Evolutionary conservation across 805 yeast genomes (phyloP), one percentile per base, ranked within the genome.

Genomic region (Candida golubevii): DNA sequence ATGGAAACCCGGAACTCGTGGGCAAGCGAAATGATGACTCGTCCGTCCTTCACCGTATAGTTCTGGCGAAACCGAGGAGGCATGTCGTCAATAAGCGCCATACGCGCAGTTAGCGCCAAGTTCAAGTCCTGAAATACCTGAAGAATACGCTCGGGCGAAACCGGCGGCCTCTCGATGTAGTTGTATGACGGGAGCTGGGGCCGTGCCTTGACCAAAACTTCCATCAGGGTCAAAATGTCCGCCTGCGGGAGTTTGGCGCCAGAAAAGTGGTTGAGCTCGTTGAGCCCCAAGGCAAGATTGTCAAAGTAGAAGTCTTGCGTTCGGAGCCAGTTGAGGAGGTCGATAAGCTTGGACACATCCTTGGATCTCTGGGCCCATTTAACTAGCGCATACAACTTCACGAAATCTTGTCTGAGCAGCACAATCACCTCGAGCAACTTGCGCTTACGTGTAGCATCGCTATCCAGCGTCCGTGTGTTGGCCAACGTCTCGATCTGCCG

Each of bases 231-330:
- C 23, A 82, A 75, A 15, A 93, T 62, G 63, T 93, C 99, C 0
- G 96, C 93, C 61, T 88, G 88, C 6, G 97, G 96, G 42, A 91
- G 67, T 57, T 95, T 90, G 0, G 99, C 98, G 27, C 89, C 86
- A 1, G 88, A 78, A n/a, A 83, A 79, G 41, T 80, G 78, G 50
- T 82, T 86, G 23, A 85, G 68, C n/a, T 74, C 72, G 49, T 82
- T 85, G 33, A 89, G 68, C 10, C 85, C 82, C 66, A 82, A 76
- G 14, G 84, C 78, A 66, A 82, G 53, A 46, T 66, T 65, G 23
- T 70, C 84, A 56, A 75, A 90, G 59, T 75, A 76, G 58, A 77
- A 80, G 57, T 87, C 86, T 56, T 88, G 95, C 39, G 81, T 82
- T 49, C 93, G 72, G 34, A 93, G 73, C 93, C 95, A 93, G 50